These are phyloP conservation scores for Cyberlindnera meyerae DNA, from an alignment of 805 yeast species.

Conservation along the genomic window DNA sequence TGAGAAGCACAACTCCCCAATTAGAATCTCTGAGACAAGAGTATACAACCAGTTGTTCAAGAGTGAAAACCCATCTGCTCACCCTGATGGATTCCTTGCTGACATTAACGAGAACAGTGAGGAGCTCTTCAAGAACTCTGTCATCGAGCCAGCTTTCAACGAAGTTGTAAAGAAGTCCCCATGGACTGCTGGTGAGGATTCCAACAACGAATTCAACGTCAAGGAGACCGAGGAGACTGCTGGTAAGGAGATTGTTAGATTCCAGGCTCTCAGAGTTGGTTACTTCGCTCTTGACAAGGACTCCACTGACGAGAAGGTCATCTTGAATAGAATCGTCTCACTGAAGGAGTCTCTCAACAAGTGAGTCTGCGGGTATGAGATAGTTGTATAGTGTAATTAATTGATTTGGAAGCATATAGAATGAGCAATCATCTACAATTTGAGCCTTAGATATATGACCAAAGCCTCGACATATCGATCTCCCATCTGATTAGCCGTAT, in stretches of 20 bases:
- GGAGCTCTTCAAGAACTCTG: constrained; percentile 54
- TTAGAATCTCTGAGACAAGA: constrained; percentile 69
- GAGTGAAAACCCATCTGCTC: constrained; percentile 83
- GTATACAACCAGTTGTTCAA: constrained; percentile 83
- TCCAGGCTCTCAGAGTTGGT: constrained; percentile 97
- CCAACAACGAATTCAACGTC: constrained; percentile 60
- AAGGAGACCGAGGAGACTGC: constrained; percentile 55
- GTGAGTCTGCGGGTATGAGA: background rate
- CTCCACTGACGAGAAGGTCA: constrained; percentile 51
- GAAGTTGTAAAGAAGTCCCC: constrained; percentile 71
- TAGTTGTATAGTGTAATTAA: too few relatives aligned
- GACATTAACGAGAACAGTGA: constrained; percentile 83
- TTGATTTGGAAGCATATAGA: too few relatives aligned
- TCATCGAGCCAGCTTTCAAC: constrained; percentile 73
- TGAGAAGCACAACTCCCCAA: constrained; percentile 55
- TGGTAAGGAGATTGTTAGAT: constrained; percentile 79
- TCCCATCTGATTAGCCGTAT: too few relatives aligned
- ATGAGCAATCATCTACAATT: too few relatives aligned
- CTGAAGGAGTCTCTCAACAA: constrained; percentile 67
- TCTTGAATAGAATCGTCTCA: constrained; percentile 88
- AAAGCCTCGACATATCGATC: too few relatives aligned
- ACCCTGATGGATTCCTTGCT: constrained; percentile 82
- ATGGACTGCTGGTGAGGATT: constrained; percentile 55
- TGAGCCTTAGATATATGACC: too few relatives aligned
- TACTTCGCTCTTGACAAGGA: constrained; percentile 91